Evolutionary conservation across 2,329 filamentous ascomycete genomes (phyloP).

Genomic region (Ceratocystis lukuohia): DNA sequence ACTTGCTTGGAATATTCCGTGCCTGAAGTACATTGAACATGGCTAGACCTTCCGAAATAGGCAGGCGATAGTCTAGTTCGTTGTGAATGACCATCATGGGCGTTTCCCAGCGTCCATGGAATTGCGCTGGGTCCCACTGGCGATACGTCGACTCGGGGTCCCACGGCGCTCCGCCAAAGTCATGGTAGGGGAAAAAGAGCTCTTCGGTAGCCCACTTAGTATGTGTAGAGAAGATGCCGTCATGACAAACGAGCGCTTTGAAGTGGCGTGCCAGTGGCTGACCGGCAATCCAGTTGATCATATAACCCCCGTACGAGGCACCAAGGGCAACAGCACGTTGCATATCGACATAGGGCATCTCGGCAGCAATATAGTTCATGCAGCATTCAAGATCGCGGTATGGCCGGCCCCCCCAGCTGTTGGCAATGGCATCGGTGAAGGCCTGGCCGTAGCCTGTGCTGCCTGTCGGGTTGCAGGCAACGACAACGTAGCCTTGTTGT

Average conservation of each 20-base stretch:
- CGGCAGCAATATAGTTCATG: conserved; percentile 57
- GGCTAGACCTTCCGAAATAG: conserved; percentile 69
- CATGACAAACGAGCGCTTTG: conserved; percentile 77
- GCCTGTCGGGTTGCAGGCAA: conserved; percentile 72
- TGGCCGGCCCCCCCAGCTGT: conserved; percentile 73
- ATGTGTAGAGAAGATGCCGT: conserved; percentile 66
- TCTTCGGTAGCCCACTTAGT: conserved; percentile 53
- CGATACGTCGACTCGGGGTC: conserved; percentile 51
- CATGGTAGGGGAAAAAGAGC: conserved; percentile 57
- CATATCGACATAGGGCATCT: conserved; percentile 56
- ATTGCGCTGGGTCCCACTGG: conserved; percentile 54
- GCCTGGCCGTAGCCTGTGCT: conserved; percentile 71
- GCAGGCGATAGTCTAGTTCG: conserved; percentile 77
- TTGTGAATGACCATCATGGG: conserved; percentile 79
- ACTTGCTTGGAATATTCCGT: conserved; percentile 58
- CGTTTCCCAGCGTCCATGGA: conserved; percentile 61
- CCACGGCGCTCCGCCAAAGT: conserved; percentile 50
- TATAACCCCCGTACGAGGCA: conserved; percentile 62
- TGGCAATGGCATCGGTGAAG: conserved; percentile 61
- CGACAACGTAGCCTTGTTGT: conserved; percentile 74
- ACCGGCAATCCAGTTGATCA: conserved; percentile 88
- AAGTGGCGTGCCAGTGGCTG: conserved; percentile 70
- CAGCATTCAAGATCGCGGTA: conserved; percentile 71
- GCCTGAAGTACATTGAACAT: conserved; percentile 79
- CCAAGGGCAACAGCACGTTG: conserved; percentile 57